Evolutionary conservation across 805 yeast species (phyloP), one percentile per base, ranked within the genome.

Genomic region (Saccharomycopsis vini): DNA sequence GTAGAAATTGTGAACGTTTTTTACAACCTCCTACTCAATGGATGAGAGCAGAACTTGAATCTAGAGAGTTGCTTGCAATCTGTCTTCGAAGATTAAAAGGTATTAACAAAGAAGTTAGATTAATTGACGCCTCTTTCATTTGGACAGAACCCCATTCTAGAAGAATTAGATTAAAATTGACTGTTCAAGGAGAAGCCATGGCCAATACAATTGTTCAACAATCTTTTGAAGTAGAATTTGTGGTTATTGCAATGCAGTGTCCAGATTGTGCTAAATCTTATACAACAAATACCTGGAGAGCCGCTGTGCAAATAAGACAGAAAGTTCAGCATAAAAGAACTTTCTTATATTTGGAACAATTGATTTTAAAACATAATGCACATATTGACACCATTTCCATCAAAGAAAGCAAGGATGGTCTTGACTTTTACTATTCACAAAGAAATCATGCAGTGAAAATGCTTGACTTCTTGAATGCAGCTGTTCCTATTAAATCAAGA

Each of bases 91-190:
- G 90, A 60, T 70, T 92, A 57, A 86, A 83, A 55, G 97, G 97
- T 45, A 70, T 92, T 53, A 79, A 76, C 52, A 83, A 84, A 57
- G 51, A 48, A 10, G 92, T 88, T 37, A 71, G 96, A 55, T 68
- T 92, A 48, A 78, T 87, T 34, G 97, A 92, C 66, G 99, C 98
- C 2, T 75, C 89, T 4, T 92, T 89, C 56, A 77, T 94, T 50
- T 92, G 99, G 99, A 92, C 99, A 1, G 99, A 92, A 67, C 98
- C 99, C 3, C 99, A 92, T 63, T 88, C 97, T 22, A 76, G 98
- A 63, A 81, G 99, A 69, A 78, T 90, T 49, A 79, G 88, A 62
- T 77, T 94, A 51, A 88, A 89, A 58, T 66, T 92, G 43, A 87
- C 97, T 0, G 95, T 92, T 24, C 97, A 90, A 64, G 97, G 97